Base-by-base conservation (phyloP, 1,139 yeast species). In the Arxiozyma slooffiae region DNA sequence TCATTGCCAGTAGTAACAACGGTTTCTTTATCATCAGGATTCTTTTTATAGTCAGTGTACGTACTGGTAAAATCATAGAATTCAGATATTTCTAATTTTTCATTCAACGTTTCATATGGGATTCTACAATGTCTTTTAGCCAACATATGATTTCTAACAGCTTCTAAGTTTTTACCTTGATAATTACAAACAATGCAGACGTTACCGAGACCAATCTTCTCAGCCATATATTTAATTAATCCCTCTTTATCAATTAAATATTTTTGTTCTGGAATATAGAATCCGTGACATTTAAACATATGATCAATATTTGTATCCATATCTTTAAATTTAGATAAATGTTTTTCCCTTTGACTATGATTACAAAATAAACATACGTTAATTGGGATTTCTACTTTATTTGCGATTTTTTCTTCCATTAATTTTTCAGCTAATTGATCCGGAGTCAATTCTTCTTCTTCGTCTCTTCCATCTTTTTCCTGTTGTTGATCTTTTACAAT, bases 71-170 rank as follows among this genome's bases (percentile, higher is more conserved):
- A 92, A 67, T 92, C 97, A 65, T 90, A 92, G 63, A 85, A 92
- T 53, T 89, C 95, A 0, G 95, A 83, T 21, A 92, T 79, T 67
- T 94, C 99, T 53, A 88, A 72, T 67, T 84, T 86, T 62, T 90
- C 95, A 56, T 85, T 82, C 55, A 85, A 89, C 5, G 77, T 67
- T 59, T 92, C 97, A 67, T 87, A 94, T 1, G 98, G 97, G 48
- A 92, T 81, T 65, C 79, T 79, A 74, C 90, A 85, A 67, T 92
- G 99, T 58, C 87, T 80, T 71, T 92, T 92, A 42, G 84, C 75
- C 14, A 77, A 62, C 97, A 92, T 90, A 66, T 94, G 99, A 44
- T 90, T 94, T 61, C 96, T 82, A 1, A 85, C 95, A 38, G 96
- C 89, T 61, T 87, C 95, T 43, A 92, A 67, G 41, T 85, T 79